These are phyloP conservation scores for Clausena lansium DNA, from an alignment of 345 rosid species.

Conservation along the genomic window DNA sequence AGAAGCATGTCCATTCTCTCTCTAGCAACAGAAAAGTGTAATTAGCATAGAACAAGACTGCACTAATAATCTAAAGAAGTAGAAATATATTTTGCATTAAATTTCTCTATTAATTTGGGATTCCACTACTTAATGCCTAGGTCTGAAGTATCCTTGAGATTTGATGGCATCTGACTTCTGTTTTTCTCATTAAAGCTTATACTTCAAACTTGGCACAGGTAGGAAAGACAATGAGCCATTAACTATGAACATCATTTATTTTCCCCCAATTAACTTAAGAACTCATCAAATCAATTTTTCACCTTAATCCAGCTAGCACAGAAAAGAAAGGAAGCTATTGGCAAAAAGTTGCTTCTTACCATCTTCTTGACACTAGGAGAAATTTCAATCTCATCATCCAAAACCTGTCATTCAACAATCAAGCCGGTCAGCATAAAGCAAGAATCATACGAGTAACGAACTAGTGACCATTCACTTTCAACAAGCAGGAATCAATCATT, in stretches of 20 bases:
- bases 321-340: neutral
- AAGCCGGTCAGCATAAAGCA: slow-evolving; percentile 3
- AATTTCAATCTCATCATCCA: slow-evolving; percentile 32
- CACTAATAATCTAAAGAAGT: neutral
- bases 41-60: neutral
- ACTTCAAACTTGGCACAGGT: neutral
- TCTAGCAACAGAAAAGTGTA: slow-evolving; percentile 36
- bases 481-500: neutral
- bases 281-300: neutral
- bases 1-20: slow-evolving; percentile 53
- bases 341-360: slow-evolving; percentile 39
- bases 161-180: neutral
- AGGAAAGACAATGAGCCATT: neutral
- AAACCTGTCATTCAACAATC: slow-evolving; percentile 40
- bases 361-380: slow-evolving; percentile 60
- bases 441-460: neutral
- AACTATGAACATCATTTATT: neutral
- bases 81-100: neutral
- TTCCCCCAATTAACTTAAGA: neutral
- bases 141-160: neutral
- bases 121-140: neutral
- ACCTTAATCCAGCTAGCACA: neutral
- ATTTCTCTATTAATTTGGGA: neutral
- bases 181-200: neutral
- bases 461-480: neutral